Evolutionary conservation across 192 early-diverging fungal species (phyloP).

Genomic region (Umbelopsis sp.): DNA sequence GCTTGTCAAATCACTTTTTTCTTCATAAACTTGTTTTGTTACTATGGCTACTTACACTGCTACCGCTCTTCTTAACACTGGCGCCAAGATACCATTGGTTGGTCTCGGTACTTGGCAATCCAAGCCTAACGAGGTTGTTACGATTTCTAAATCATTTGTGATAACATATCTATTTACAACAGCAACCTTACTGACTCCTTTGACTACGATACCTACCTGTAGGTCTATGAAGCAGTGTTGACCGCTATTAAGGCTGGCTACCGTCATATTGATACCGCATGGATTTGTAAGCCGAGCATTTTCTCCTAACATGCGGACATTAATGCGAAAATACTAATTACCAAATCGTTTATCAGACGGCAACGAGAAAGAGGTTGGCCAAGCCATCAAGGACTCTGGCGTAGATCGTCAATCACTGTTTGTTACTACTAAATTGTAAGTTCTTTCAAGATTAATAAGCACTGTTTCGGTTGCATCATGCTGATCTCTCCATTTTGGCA

Average conservation of each 20-base stretch:
- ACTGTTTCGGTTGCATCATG: not conserved
- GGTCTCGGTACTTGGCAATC: conserved; percentile 62
- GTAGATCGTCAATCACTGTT: conserved; percentile 76
- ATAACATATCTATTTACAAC: not conserved
- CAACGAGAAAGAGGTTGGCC: conserved; percentile 82
- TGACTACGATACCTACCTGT: not conserved
- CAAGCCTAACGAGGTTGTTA: conserved; percentile 46
- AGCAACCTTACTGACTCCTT: not conserved
- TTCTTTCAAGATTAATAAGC: not conserved
- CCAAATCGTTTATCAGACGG: conserved; percentile 47
- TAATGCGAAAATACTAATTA: not conserved
- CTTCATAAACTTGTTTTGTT: not conserved
- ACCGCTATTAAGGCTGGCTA: conserved; percentile 66
- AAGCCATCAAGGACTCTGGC: conserved; percentile 61
- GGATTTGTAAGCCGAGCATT: conserved; percentile 27
- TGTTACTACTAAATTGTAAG: conserved; percentile 67
- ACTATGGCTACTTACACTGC: conserved; percentile 2
- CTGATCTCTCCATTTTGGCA: not conserved
- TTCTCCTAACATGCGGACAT: not conserved
- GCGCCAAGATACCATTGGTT: conserved; percentile 58
- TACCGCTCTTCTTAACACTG: conserved; percentile 55
- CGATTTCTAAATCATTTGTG: not conserved
- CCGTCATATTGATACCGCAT: conserved; percentile 39
- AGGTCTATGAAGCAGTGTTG: conserved; percentile 60
- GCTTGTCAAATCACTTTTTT: not conserved